A percentile compares a stretch with the other conserved stretches of the same genome.
phyloP scores from a whole-genome alignment of 2,329 filamentous ascomycete species.

The Orbilia javanica region DNA sequence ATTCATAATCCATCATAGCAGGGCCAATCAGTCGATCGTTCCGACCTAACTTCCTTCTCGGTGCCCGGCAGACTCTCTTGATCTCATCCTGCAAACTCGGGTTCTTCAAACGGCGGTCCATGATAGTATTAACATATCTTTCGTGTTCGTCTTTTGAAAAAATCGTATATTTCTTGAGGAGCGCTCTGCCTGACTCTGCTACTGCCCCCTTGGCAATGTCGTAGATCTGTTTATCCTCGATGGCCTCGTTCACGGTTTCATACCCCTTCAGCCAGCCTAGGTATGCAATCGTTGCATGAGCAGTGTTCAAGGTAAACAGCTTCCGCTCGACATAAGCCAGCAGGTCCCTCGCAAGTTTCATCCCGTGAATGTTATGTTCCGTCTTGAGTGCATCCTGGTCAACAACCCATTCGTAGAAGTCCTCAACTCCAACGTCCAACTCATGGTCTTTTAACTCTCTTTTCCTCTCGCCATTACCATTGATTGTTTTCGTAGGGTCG shows the following conservation, averaged over 20 bases:
- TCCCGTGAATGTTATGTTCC: conserved; percentile 81
- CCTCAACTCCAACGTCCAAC: conserved; percentile 93
- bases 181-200: conserved; percentile 85
- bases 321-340: conserved; percentile 98
- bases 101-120: conserved; percentile 70
- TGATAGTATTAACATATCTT: conserved; percentile 90
- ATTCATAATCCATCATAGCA: conserved; percentile 87
- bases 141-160: conserved; percentile 81
- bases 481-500: conserved; percentile 55
- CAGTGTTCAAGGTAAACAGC: conserved; percentile 99
- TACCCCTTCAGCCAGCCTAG: conserved; percentile 89
- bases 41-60: conserved; percentile 90
- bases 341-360: conserved; percentile 93
- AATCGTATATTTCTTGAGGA: conserved; percentile 80
- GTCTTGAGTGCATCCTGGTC: conserved; percentile 86
- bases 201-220: conserved; percentile 83
- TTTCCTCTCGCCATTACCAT: conserved; percentile 67
- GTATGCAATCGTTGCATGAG: conserved; percentile 95
- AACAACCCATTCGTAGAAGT: conserved; percentile 99
- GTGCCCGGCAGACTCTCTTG: conserved; percentile 93
- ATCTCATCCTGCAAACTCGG: conserved; percentile 75
- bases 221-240: conserved; percentile 83
- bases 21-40: conserved; percentile 97
- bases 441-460: conserved; percentile 69
- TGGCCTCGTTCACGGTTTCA: conserved; percentile 87